Evolutionary conservation across 176 grass and related monocot genomes (phyloP).

Genomic region (Cenchrus americanus): DNA sequence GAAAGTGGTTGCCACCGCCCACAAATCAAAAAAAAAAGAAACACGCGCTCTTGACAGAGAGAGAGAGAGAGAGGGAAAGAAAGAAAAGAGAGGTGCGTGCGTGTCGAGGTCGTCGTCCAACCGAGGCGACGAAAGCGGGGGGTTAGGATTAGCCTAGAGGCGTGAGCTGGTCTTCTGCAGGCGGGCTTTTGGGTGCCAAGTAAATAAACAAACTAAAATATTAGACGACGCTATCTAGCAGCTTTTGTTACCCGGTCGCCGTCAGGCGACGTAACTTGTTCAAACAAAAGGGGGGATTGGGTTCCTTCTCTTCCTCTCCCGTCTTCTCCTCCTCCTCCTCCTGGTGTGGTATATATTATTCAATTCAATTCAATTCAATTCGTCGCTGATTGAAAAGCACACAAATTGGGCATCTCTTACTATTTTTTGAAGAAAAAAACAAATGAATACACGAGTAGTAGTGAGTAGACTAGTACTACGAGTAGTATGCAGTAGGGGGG

Average conservation of each 20-base stretch:
- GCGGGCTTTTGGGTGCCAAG: neutral
- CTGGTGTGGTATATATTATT: too few species aligned
- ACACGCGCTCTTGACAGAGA: too few species aligned
- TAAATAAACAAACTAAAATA: neutral
- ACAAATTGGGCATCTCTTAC: neutral
- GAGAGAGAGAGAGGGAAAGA: neutral
- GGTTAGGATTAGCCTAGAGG: slow-evolving; percentile 26
- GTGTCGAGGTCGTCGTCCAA: neutral
- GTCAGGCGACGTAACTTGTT: slow-evolving; percentile 27
- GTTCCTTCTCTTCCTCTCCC: neutral
- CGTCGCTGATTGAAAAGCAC: neutral
- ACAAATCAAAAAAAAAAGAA: too few species aligned
- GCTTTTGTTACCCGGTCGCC: slow-evolving; percentile 46
- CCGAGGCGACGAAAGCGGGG: neutral
- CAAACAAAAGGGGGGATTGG: neutral
- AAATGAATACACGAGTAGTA: too few species aligned
- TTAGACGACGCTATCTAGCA: neutral
- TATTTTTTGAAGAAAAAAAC: too few species aligned
- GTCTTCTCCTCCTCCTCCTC: neutral
- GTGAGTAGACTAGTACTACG: too few species aligned
- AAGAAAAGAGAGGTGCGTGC: neutral
- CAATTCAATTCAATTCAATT: too few species aligned
- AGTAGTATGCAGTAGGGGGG: neutral
- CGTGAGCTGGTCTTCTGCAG: slow-evolving; percentile 30
- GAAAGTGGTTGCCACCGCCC: slow-evolving; percentile 2